Percentiles rank a stretch among this genome's conserved stretches.
Evolutionary conservation across 441 rosid genomes (phyloP).

Genomic region (Brassica balearica): DNA sequence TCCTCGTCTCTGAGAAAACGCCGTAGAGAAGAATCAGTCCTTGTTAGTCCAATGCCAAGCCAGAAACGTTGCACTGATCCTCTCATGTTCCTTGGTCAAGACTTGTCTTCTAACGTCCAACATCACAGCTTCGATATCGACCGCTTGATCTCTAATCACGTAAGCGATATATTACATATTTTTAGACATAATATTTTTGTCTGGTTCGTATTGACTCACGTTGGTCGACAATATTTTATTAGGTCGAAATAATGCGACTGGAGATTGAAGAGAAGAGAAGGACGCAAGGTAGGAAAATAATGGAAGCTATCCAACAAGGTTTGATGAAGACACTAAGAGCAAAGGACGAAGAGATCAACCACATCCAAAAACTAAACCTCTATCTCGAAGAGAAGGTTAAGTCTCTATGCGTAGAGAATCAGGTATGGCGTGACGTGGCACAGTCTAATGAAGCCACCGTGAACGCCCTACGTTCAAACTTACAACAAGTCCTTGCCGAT

Average conservation of each 20-base stretch:
- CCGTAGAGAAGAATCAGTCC: conserved; percentile 53
- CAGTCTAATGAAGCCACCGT: conserved; percentile 77
- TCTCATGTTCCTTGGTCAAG: conserved; percentile 68
- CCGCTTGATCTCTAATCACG: conserved; percentile 71
- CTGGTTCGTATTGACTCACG: neutral
- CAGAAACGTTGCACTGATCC: conserved; percentile 38
- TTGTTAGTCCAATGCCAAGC: conserved; percentile 22
- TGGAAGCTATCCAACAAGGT: conserved; percentile 63
- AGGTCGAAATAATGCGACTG: conserved; percentile 77
- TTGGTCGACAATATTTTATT: neutral
- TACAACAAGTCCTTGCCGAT: conserved; percentile 63
- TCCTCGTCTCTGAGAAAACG: conserved; percentile 62
- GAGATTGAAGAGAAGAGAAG: conserved; percentile 70
- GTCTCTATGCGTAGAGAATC: conserved; percentile 71
- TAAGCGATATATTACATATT: conserved; percentile 33
- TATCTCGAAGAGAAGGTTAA: conserved; percentile 70
- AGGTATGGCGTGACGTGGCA: conserved; percentile 86
- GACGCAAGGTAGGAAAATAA: conserved; percentile 59
- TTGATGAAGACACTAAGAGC: conserved; percentile 57
- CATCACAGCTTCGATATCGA: conserved; percentile 66
- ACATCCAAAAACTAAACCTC: conserved; percentile 69
- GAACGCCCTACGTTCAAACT: conserved; percentile 66
- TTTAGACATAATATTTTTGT: neutral
- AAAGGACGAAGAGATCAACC: conserved; percentile 79
- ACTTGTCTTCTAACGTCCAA: conserved; percentile 63